A percentile compares a stretch with the other conserved stretches of the same genome.
These are phyloP conservation scores for Astrocystis sublimbata DNA, from an alignment of 495 filamentous ascomycete species.

Conservation along the genomic window DNA sequence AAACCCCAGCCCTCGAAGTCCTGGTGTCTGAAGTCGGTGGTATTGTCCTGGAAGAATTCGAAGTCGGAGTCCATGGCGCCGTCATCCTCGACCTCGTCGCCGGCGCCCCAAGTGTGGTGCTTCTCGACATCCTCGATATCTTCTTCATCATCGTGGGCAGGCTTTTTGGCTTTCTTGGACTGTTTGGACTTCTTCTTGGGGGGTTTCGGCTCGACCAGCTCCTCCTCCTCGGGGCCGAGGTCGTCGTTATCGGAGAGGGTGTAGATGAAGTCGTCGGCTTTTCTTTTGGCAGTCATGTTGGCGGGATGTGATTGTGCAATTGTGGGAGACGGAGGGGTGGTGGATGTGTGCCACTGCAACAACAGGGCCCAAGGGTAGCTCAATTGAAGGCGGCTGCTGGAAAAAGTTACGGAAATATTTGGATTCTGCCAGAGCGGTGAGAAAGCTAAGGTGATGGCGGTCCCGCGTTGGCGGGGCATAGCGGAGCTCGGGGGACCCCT, in stretches of 20 bases:
- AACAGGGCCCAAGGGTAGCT: neutral
- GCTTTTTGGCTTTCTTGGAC: slow-evolving; percentile 38
- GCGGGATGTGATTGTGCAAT: neutral
- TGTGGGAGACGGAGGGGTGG: neutral
- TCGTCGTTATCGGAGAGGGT: slow-evolving; percentile 85
- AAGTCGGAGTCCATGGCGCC: slow-evolving; percentile 87
- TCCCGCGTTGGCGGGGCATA: neutral
- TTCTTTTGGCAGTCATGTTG: slow-evolving; percentile 52
- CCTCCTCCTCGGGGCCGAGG: slow-evolving; percentile 43
- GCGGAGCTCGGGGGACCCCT: neutral
- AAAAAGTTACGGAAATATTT: neutral
- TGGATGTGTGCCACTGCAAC: neutral
- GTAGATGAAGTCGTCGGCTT: slow-evolving; percentile 75
- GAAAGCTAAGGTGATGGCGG: neutral
- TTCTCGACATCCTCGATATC: slow-evolving; percentile 46
- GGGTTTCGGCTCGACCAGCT: slow-evolving; percentile 38
- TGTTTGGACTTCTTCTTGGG: slow-evolving; percentile 53
- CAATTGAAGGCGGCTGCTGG: neutral
- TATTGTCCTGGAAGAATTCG: slow-evolving; percentile 68
- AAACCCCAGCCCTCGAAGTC: slow-evolving; percentile 87
- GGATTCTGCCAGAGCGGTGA: slow-evolving; percentile 3
- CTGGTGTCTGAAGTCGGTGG: slow-evolving; percentile 61
- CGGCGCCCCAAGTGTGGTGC: too few species aligned
- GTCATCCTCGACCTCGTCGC: slow-evolving; percentile 68
- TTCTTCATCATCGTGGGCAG: slow-evolving; percentile 46